Evolutionary conservation across 2,329 filamentous ascomycete species (phyloP), one percentile per base, ranked within the genome.

Genomic region (Arthrinium phaeospermum): DNA sequence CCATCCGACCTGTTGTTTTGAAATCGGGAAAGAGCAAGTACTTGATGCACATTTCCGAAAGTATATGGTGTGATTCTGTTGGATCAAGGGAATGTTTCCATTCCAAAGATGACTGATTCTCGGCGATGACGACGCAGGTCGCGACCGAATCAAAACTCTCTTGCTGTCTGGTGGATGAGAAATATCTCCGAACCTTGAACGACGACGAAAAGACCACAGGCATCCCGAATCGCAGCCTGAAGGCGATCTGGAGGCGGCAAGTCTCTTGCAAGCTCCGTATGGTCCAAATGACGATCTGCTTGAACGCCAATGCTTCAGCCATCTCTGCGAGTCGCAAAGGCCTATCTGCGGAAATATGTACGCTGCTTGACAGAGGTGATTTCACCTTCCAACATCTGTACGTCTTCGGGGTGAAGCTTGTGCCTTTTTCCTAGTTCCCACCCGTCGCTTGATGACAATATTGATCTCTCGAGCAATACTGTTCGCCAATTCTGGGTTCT

Each of bases 251-350:
- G 46, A 16, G 45, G 30, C 19, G 34, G 3, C 16, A 69, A 1
- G 30, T 73, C 70, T 69, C 24, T 3, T 91, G 87, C 49, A 87
- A 84, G 70, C 93, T 90, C 72, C 14, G 37, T 0, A 13, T 45
- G 53, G 44, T 27, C 46, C 27, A 0, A 10, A 88, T 89, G 69
- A 24, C 73, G 41, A 67, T 71, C 30, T 67, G 69, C 67, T 68
- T 13, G n/a, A 14, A 44, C 14, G 76, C 73, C 41, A 83, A 67
- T 0, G 77, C 81, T 8, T 78, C 27, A 19, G 76, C 78, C 74
- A 82, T 80, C 71, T 84, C 83, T 22, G 70, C n/a, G 0, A 83
- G 49, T 37, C 73, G 76, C 10, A 85, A 68, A 1, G 83, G 82
- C 41, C 78, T 73, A 2, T 67, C 68, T 12, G 82, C 81, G 3